Conservation (phyloP, 2,329 filamentous ascomycete species). For the Colletotrichum sp. region DNA sequence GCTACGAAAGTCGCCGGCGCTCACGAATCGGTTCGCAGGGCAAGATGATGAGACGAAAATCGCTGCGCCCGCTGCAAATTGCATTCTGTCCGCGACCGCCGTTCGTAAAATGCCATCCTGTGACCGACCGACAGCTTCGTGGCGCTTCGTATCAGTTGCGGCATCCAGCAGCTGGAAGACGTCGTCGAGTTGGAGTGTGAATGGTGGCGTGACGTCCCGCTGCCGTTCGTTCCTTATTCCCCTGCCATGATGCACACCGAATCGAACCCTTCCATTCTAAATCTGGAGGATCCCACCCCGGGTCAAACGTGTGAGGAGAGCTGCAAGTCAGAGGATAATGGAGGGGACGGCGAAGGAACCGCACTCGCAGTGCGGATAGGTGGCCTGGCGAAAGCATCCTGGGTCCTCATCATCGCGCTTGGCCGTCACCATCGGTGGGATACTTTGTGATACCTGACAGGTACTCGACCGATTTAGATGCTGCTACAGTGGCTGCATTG, state of each 20-base stretch:
- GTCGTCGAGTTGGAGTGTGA: not conserved
- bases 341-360: not conserved
- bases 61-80: not conserved
- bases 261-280: not conserved
- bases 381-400: not conserved
- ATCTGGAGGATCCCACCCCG: not conserved
- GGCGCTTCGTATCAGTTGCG: not conserved
- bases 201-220: not conserved
- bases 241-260: not conserved
- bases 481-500: conserved; percentile 1
- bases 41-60: not conserved
- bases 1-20: not conserved
- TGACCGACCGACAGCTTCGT: not conserved
- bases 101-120: not conserved
- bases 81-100: not conserved
- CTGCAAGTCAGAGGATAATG: not conserved
- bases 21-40: not conserved
- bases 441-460: not conserved
- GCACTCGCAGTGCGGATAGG: not conserved
- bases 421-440: not conserved
- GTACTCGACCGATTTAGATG: conserved; percentile 1
- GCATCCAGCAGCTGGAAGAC: not conserved
- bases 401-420: not conserved
- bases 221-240: not conserved
- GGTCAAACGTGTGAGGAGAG: not conserved